These are phyloP conservation scores for Chlamydomonas urium DNA, from an alignment of 139 green algal species.

Conservation along the genomic window DNA sequence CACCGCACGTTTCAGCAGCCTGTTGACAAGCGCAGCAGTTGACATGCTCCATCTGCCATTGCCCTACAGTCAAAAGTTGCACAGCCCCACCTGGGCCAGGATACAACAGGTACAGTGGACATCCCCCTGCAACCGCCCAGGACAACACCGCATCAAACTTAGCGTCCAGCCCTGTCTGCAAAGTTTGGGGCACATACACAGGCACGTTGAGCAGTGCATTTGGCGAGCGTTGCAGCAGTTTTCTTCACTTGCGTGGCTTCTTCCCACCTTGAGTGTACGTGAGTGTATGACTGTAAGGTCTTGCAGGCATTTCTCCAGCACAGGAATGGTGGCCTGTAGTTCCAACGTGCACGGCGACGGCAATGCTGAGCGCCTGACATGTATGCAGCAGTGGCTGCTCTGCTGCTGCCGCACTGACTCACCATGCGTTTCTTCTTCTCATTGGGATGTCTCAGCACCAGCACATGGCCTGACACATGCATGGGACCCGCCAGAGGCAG, in stretches of 20 bases:
- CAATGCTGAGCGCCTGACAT: too few relatives aligned
- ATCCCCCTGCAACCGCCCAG: neutral
- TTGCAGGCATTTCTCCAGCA: neutral
- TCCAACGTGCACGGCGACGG: too few relatives aligned
- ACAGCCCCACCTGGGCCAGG: neutral
- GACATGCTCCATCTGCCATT: too few relatives aligned
- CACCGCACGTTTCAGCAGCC: too few relatives aligned
- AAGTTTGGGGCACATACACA: too few relatives aligned
- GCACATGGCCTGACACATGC: neutral
- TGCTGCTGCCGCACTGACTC: too few relatives aligned
- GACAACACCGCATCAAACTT: neutral
- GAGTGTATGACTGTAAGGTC: neutral
- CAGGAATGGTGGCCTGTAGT: neutral
- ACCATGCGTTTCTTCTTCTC: constrained; percentile 10
- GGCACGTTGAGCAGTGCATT: too few relatives aligned
- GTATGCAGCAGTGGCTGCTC: too few relatives aligned
- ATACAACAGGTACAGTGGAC: neutral
- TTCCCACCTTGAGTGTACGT: neutral
- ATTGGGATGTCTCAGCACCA: neutral
- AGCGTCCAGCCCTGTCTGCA: neutral
- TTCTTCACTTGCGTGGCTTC: neutral
- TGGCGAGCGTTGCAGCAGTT: neutral
- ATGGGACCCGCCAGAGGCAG: neutral
- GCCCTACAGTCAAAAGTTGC: too few relatives aligned
- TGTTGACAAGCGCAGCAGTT: too few relatives aligned